Base-by-base conservation (phyloP, 495 filamentous ascomycete species). In the Trichocladium antarcticum region DNA sequence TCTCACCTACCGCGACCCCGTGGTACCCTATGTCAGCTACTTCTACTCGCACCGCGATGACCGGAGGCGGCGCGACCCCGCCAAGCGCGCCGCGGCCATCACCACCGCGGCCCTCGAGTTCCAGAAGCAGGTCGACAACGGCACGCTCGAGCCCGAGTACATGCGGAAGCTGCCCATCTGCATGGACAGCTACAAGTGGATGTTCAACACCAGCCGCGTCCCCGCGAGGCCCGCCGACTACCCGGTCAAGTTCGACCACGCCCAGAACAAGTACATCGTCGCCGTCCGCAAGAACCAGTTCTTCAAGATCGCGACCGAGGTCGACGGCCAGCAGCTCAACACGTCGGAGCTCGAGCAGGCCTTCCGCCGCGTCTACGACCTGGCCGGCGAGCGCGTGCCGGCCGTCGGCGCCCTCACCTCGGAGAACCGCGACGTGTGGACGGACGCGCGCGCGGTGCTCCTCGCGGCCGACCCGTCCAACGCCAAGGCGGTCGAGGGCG, bases 21-120 rank as follows among this genome's bases (percentile, higher is more conserved):
- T 99, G 22, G 85, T 97, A 24, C 93, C 93, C 47, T 99, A 97
- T 64, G 93, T 99, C 55, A 94, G 87, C 64, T 99, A 99, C 75
- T 99, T 99, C 71, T 99, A 99, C 73, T 95, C 88, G 31, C 90
- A 95, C 75, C 79, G 84, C 46, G 93, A 99, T 65, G 93, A 99
- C 64, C 81, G 88, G 42, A 75, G 82, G 59, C 80, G 90, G 47
- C 82, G 88, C 31, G 76, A 94, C 70, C 93, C 92, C 4, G 84
- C 82, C 49, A 90, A 92, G 73, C 84, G 93, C 49, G 93, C 93
- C 12, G 93, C 93, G 0, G 88, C 89, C 38, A 80, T 99, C 55
- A 80, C 85, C 2, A 85, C 84, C 10, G 85, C 85, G 2, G 80
- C 80, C 5, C 76, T 99, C 32, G 84, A 90, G 62, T 97, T 99